phyloP scores from a whole-genome alignment of 371 early-diverging fungal species.

The Mucor indicus region DNA sequence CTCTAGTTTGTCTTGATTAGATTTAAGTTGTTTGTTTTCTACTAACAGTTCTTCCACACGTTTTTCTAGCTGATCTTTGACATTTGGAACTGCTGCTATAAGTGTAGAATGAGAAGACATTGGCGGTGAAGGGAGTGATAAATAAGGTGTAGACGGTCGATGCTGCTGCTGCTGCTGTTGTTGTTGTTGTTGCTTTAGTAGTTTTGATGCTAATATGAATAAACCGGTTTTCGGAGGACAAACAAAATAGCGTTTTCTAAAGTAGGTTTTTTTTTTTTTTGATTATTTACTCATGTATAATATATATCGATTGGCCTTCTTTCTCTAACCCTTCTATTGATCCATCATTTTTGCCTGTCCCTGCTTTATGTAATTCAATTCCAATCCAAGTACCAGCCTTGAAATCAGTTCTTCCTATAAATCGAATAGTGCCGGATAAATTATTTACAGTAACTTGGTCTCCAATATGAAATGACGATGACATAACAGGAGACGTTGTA shows the following conservation, averaged over 20 bases:
- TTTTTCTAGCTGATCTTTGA: too few species aligned
- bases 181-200: conserved; percentile 8
- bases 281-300: too few species aligned
- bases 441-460: conserved; percentile 14
- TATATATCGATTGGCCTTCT: too few species aligned
- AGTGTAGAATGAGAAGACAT: too few species aligned
- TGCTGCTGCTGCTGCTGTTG: too few species aligned
- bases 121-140: too few species aligned
- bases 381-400: conserved; percentile 81
- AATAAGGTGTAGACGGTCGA: conserved; percentile 13
- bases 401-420: conserved; percentile 63
- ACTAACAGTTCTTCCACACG: too few species aligned
- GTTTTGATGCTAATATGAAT: conserved; percentile 13
- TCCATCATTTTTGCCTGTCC: conserved; percentile 77
- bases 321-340: conserved; percentile 59
- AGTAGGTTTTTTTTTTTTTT: too few species aligned
- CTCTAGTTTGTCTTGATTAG: too few species aligned
- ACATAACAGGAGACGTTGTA: too few species aligned
- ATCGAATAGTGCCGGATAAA: conserved; percentile 57
- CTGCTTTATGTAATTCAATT: conserved; percentile 64
- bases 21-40: too few species aligned
- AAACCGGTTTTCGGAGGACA: conserved; percentile 28
- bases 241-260: conserved; percentile 22
- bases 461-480: conserved; percentile 8
- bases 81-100: too few species aligned